phyloP scores from a whole-genome alignment of 768 basidiomycete species.

The Rhodotorula kratochvilovae region DNA sequence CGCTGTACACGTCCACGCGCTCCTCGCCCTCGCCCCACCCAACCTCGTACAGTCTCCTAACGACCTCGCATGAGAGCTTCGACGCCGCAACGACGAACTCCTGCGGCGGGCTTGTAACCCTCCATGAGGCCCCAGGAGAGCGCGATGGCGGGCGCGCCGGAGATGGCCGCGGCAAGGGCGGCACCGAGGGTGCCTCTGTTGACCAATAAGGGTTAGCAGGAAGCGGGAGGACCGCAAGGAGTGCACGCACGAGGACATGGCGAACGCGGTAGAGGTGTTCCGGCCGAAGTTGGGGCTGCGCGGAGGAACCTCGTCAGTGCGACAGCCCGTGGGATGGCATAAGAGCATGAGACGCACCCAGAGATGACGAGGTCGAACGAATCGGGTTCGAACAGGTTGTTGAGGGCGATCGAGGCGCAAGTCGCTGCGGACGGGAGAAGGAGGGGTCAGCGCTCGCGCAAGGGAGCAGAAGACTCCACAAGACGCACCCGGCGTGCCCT shows the following conservation, averaged over 20 bases:
- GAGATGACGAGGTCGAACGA: slow-evolving; percentile 49
- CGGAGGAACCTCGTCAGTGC: not conserved
- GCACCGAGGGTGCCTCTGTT: slow-evolving; percentile 49
- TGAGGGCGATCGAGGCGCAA: slow-evolving; percentile 48
- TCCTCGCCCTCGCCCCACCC: slow-evolving; percentile 47
- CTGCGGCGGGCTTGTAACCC: slow-evolving; percentile 38
- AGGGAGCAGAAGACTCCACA: too few species aligned
- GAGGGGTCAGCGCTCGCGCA: not conserved
- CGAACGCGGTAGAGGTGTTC: slow-evolving; percentile 50
- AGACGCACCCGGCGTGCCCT: slow-evolving; percentile 41
- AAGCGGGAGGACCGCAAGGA: too few species aligned
- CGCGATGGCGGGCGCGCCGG: slow-evolving; percentile 47
- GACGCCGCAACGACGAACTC: slow-evolving; percentile 43
- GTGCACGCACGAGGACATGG: slow-evolving; percentile 45
- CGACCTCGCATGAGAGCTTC: slow-evolving; percentile 44
- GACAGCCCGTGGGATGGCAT: not conserved
- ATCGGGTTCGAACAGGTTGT: slow-evolving; percentile 47
- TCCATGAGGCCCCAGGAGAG: slow-evolving; percentile 48
- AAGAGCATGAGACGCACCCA: slow-evolving; percentile 37
- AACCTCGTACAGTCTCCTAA: slow-evolving; percentile 43
- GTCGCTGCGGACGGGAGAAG: slow-evolving; percentile 42
- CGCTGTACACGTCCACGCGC: slow-evolving; percentile 35
- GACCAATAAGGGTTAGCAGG: too few species aligned
- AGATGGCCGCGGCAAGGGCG: slow-evolving; percentile 47
- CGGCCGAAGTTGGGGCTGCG: slow-evolving; percentile 42